phyloP scores from a whole-genome alignment of 192 early-diverging fungal genomes.

The Backusella australiensis region DNA sequence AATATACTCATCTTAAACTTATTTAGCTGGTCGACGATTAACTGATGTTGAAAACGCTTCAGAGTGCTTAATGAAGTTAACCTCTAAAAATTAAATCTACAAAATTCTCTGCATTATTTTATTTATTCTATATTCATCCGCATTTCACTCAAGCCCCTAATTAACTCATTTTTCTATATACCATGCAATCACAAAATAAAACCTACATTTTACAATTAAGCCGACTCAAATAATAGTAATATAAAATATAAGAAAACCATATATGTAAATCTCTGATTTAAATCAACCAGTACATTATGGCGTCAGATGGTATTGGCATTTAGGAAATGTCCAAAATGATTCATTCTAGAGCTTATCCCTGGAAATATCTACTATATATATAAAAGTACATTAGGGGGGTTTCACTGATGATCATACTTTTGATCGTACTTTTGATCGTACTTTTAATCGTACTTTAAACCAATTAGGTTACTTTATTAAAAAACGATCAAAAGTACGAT shows the following conservation, averaged over 20 bases:
- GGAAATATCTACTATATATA: background rate
- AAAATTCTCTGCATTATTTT: background rate
- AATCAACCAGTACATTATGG: background rate
- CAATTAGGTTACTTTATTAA: too few relatives aligned
- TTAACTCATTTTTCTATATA: background rate
- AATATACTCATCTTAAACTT: background rate
- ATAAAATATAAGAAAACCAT: background rate
- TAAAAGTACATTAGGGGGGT: too few relatives aligned
- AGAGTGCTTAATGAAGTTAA: background rate
- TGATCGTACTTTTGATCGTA: too few relatives aligned
- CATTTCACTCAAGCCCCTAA: background rate
- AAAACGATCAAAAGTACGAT: too few relatives aligned
- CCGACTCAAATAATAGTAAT: background rate
- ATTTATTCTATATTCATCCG: background rate
- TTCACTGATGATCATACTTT: too few relatives aligned
- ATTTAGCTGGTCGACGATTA: slow-evolving; percentile 2
- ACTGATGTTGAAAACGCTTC: background rate
- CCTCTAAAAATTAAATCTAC: background rate
- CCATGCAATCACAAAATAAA: background rate
- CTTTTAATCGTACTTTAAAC: too few relatives aligned
- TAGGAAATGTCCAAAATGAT: background rate
- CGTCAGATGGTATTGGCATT: background rate
- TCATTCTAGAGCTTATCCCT: background rate
- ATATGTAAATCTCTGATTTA: background rate
- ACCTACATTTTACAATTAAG: background rate